Percentiles rank a stretch among this genome's conserved stretches.
These are phyloP conservation scores for Arthrobotrys musiformis DNA, from an alignment of 2,329 filamentous ascomycete genomes.

Conservation along the genomic window DNA sequence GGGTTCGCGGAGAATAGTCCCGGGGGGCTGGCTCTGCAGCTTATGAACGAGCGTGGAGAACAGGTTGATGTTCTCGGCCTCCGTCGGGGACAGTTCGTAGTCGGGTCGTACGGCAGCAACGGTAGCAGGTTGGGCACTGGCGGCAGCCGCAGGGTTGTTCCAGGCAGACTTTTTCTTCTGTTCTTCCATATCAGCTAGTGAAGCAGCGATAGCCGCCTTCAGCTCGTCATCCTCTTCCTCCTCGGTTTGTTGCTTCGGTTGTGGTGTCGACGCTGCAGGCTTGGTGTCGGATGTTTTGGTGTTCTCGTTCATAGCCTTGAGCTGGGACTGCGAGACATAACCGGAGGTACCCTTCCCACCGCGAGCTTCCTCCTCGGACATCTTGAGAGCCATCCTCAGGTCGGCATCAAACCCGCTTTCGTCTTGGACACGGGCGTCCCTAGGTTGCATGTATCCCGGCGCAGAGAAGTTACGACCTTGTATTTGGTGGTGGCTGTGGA, in stretches of 20 bases:
- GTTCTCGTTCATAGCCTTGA: conserved; percentile 61
- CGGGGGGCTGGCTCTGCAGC: conserved; percentile 91
- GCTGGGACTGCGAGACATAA: conserved; percentile 75
- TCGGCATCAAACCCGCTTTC: conserved; percentile 89
- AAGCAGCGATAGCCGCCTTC: conserved; percentile 94
- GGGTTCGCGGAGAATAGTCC: conserved; percentile 94
- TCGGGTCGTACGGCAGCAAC: conserved; percentile 65
- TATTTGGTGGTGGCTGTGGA: conserved; percentile 60
- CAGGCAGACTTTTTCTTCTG: conserved; percentile 91
- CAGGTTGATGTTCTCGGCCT: conserved; percentile 96
- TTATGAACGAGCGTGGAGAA: conserved; percentile 94
- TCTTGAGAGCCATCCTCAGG: conserved; percentile 88
- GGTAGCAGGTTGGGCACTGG: conserved; percentile 65
- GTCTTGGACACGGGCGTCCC: conserved; percentile 81
- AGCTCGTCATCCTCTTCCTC: conserved; percentile 94
- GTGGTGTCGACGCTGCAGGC: conserved; percentile 58
- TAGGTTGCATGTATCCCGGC: conserved; percentile 81
- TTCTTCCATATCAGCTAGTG: conserved; percentile 95
- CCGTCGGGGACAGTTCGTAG: conserved; percentile 90
- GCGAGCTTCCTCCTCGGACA: conserved; percentile 95
- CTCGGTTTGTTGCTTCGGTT: conserved; percentile 61
- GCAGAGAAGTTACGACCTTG: conserved; percentile 65
- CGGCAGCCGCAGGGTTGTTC: conserved; percentile 66
- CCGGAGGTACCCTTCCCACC: conserved; percentile 73
- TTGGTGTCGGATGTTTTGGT: conserved; percentile 61